These are phyloP conservation scores for Lentithecium fluviatile DNA, from an alignment of 495 filamentous ascomycete genomes.

Conservation along the genomic window DNA sequence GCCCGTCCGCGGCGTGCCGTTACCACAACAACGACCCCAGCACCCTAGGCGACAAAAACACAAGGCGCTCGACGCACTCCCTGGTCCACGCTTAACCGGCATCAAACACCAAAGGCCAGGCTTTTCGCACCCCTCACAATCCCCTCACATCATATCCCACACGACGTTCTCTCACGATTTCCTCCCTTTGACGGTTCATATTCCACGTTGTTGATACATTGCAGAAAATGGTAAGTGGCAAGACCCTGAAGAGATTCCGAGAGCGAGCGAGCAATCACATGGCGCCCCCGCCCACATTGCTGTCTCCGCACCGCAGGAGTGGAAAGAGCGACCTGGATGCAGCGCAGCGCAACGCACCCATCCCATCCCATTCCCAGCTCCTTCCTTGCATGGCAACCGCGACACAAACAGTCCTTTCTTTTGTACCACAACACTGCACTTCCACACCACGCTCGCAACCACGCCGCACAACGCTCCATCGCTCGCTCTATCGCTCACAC, in stretches of 20 bases:
- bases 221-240: slow-evolving; percentile 17
- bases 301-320: not conserved
- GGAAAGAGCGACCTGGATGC: no score
- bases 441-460: not conserved
- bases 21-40: slow-evolving; percentile 4
- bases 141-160: not conserved
- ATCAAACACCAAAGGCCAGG: slow-evolving; percentile 7
- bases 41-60: slow-evolving; percentile 3
- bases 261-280: no score
- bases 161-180: not conserved
- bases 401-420: not conserved
- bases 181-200: not conserved
- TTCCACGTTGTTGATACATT: not conserved
- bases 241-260: not conserved
- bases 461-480: not conserved
- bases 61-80: slow-evolving; percentile 9
- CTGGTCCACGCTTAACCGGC: slow-evolving; percentile 2
- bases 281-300: not conserved
- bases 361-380: not conserved
- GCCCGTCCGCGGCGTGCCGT: no score
- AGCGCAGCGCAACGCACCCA: no score
- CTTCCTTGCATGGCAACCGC: not conserved
- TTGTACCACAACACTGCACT: not conserved
- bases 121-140: not conserved
- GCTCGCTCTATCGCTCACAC: not conserved